Base-by-base conservation (phyloP, 208 protist genomes). In the Leishmania martiniquensis region DNA sequence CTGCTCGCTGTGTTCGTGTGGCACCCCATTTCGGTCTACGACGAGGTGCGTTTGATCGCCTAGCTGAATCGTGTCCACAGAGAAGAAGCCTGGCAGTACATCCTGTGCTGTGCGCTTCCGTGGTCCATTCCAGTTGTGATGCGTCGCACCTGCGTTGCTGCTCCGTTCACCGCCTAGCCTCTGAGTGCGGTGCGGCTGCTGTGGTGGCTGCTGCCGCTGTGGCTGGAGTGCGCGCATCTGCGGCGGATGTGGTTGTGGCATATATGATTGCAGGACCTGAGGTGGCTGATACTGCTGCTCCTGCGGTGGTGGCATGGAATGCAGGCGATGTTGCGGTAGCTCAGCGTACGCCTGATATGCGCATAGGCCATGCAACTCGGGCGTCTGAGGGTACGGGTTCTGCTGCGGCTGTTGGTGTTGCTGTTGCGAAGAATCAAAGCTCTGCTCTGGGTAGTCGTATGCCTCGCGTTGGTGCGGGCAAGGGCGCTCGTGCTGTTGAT, bases 11-110 rank as follows among this genome's bases (percentile, higher is more conserved):
- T 25, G 15, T 34, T 70, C 60, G 62, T 81, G 70, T 0, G 71
- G 77, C 0, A 77, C 54, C n/a, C 77, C 77, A 45, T 82, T 76
- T 45, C 77, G 77, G 54, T 82, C 77, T 10, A 55, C 3, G 52
- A 51, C 51, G 44, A 82, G 77, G 72, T 82, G 77, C 20, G 77
- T 82, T 5, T 77, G 77, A n/a, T 82, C 77, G 22, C 77, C 77
- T 20, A 82, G 51, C 29, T 77, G 62, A 4, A 82, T 82, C 3
- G 77, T 44, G 3, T 37, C 77, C 39, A 67, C 77, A 1, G 77
- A 82, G 54, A 73, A 82, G 29, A 82, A 77, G 25, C 77, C 77
- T 9, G 62, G 49, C 57, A 82, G 77, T 7, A 29, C 77, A 65
- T 82, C 72, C 54, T 71, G 77, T 29, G 77, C 71, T 12, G 29